Percentiles rank a stretch among this genome's conserved stretches.
Evolutionary conservation across 192 early-diverging fungal species (phyloP).

Genomic region (Funneliformis mosseae): DNA sequence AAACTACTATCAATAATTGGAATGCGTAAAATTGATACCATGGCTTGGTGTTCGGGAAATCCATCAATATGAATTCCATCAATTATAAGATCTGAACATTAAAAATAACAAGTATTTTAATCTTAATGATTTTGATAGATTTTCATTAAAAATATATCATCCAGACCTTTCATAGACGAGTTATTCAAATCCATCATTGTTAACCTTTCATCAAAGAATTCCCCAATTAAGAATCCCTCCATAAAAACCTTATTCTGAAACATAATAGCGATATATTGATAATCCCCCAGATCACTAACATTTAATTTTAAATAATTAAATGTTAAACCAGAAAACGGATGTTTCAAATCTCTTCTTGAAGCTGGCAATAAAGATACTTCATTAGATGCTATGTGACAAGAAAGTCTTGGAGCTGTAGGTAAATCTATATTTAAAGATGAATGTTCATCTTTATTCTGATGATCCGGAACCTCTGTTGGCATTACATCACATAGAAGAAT

Average conservation of each 20-base stretch:
- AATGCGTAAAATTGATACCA: conserved; percentile 48
- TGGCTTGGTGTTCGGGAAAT: conserved; percentile 26
- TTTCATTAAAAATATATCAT: conserved; percentile 8
- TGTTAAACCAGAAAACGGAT: conserved; percentile 38
- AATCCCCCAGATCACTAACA: conserved; percentile 42
- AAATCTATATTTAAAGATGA: conserved; percentile 26
- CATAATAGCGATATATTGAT: conserved; percentile 44
- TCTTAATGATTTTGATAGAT: neutral
- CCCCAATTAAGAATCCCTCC: conserved; percentile 48
- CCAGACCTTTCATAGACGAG: conserved; percentile 45
- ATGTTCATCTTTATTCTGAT: neutral
- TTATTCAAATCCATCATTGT: conserved; percentile 35
- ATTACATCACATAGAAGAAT: conserved; percentile 49
- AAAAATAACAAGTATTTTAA: neutral
- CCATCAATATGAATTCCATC: conserved; percentile 33
- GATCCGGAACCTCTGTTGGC: conserved; percentile 4
- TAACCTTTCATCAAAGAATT: conserved; percentile 39
- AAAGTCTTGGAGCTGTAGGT: conserved; percentile 28
- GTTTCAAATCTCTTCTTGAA: conserved; percentile 24
- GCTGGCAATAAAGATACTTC: conserved; percentile 42
- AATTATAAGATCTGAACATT: conserved; percentile 34
- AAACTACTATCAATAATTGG: conserved; percentile 56
- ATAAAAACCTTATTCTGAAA: conserved; percentile 38
- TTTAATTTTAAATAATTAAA: conserved; percentile 46
- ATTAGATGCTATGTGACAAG: conserved; percentile 37